Evolutionary conservation across 2,329 filamentous ascomycete species (phyloP).

Genomic region (Gliomastix tumulicola): DNA sequence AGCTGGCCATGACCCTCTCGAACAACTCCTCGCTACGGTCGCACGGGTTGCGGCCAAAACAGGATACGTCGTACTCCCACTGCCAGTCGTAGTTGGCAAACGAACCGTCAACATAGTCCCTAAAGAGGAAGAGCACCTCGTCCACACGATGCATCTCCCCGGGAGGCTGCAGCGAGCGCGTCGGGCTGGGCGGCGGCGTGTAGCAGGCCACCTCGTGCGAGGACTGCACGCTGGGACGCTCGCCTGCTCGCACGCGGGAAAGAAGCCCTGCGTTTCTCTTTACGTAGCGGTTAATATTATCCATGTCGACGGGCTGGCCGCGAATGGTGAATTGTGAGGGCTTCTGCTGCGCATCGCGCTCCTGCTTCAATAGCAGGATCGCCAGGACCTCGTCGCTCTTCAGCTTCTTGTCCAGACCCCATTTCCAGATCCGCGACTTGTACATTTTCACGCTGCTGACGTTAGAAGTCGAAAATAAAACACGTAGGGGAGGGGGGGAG

Average conservation of each 20-base stretch:
- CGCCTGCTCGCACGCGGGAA: constrained; percentile 19
- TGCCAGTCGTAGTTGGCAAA: constrained; percentile 18
- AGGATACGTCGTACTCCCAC: constrained; percentile 20
- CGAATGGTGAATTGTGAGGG: constrained; percentile 27
- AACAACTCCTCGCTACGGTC: constrained; percentile 25
- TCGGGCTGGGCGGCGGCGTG: constrained; percentile 16
- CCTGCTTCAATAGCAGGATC: constrained; percentile 26
- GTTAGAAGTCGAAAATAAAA: not conserved
- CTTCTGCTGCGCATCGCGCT: constrained; percentile 24
- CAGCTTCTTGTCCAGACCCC: constrained; percentile 33
- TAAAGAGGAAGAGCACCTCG: constrained; percentile 17
- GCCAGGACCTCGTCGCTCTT: constrained; percentile 31
- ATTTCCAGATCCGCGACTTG: constrained; percentile 33
- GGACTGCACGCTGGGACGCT: constrained; percentile 20
- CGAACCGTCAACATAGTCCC: constrained; percentile 18
- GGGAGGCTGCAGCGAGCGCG: constrained; percentile 10
- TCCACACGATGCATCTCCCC: constrained; percentile 15
- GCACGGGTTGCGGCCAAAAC: constrained; percentile 11
- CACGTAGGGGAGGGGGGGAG: not conserved
- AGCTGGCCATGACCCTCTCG: constrained; percentile 23
- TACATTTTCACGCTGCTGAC: constrained; percentile 30
- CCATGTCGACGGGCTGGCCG: constrained; percentile 27
- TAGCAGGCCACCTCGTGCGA: constrained; percentile 21
- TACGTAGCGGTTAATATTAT: constrained; percentile 31
- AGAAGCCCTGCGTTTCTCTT: constrained; percentile 27